Conservation (phyloP, 345 rosid species). For the Nasturtium officinale region DNA sequence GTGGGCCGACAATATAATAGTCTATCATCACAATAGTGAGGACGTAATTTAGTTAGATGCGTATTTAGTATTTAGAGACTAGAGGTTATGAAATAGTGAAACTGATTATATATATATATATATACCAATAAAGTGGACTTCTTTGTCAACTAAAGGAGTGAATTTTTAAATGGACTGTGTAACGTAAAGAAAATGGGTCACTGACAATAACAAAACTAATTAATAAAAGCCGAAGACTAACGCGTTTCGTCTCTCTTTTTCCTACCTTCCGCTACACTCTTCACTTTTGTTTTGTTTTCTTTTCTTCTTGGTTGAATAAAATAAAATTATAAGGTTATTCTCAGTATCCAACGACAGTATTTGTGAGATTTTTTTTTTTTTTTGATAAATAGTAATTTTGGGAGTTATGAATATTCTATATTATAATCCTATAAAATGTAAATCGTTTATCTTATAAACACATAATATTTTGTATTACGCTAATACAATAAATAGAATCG, state of each 20-base stretch:
- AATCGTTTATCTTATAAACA: not conserved
- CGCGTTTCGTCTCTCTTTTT: constrained; percentile 21
- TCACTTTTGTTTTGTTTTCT: not conserved
- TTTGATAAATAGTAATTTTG: too few relatives aligned
- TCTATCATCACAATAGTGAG: constrained; percentile 29
- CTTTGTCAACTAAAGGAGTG: constrained; percentile 32
- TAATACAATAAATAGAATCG: not conserved
- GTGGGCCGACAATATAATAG: constrained; percentile 34
- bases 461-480: too few relatives aligned
- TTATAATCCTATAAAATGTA: not conserved
- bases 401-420: not conserved
- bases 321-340: too few relatives aligned
- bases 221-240: constrained; percentile 23
- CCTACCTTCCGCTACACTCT: constrained; percentile 21
- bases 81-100: constrained; percentile 6
- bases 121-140: constrained; percentile 27
- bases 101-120: not conserved
- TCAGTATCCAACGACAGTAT: too few relatives aligned
- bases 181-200: constrained; percentile 36
- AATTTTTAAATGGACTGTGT: constrained; percentile 17
- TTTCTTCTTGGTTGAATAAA: too few relatives aligned
- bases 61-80: too few relatives aligned
- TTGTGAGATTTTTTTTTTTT: too few relatives aligned
- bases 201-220: constrained; percentile 27
- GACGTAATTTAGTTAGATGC: constrained; percentile 26